phyloP scores from a whole-genome alignment of 805 yeast genomes.

The Yarrowia sp. region DNA sequence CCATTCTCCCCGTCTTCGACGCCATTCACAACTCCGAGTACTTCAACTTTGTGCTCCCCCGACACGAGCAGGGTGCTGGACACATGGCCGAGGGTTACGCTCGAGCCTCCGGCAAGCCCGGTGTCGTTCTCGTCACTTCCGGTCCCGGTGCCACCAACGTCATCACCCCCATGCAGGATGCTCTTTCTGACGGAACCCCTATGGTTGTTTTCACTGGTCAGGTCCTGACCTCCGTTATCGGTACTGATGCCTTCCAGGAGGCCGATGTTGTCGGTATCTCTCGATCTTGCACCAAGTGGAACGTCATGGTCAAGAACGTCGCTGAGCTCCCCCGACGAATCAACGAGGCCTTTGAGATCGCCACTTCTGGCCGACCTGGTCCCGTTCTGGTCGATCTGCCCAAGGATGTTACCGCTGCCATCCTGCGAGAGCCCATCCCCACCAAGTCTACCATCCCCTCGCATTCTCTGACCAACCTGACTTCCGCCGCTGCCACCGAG shows the following conservation, averaged over 20 bases:
- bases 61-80: constrained; percentile 99
- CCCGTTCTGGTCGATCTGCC: constrained; percentile 97
- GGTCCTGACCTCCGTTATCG: constrained; percentile 92
- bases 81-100: constrained; percentile 99
- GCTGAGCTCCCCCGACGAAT: constrained; percentile 93
- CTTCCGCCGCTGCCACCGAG: constrained; percentile 65
- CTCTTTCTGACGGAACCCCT: constrained; percentile 95
- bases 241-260: constrained; percentile 99
- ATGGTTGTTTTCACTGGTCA: constrained; percentile 96
- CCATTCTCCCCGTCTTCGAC: constrained; percentile 95
- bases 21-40: constrained; percentile 89
- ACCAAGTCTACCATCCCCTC: constrained; percentile 68
- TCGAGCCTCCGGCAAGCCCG: constrained; percentile 91
- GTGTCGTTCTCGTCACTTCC: constrained; percentile 96
- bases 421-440: constrained; percentile 84
- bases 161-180: constrained; percentile 98
- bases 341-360: constrained; percentile 97
- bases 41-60: constrained; percentile 86
- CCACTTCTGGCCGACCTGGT: constrained; percentile 94
- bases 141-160: constrained; percentile 99
- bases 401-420: constrained; percentile 94
- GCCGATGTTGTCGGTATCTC: constrained; percentile 98
- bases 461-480: constrained; percentile 62
- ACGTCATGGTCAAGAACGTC: constrained; percentile 94
- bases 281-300: constrained; percentile 97